These are phyloP conservation scores for Groenewaldozyma tartarivorans DNA, from an alignment of 805 yeast genomes.

Conservation along the genomic window DNA sequence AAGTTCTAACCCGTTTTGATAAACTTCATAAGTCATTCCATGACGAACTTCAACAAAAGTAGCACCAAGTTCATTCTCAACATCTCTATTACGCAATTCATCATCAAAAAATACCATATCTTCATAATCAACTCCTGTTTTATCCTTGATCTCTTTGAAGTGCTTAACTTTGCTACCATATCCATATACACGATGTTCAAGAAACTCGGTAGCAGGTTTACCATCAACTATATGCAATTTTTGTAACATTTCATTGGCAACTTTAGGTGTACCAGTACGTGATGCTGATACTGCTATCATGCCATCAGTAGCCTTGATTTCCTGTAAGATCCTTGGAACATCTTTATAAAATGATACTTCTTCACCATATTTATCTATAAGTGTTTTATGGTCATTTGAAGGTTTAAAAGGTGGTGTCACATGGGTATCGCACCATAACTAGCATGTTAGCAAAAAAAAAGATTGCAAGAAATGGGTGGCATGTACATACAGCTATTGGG, in stretches of 20 bases:
- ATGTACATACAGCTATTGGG: slow-evolving; percentile 11
- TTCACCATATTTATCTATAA: slow-evolving; percentile 48
- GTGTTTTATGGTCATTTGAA: slow-evolving; percentile 26
- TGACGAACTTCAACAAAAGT: slow-evolving; percentile 55
- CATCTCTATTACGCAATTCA: slow-evolving; percentile 70
- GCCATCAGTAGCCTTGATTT: slow-evolving; percentile 39
- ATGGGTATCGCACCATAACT: slow-evolving; percentile 74
- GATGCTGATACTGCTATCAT: slow-evolving; percentile 57
- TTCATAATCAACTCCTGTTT: slow-evolving; percentile 35
- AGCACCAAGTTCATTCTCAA: slow-evolving; percentile 53
- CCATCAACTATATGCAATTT: slow-evolving; percentile 40
- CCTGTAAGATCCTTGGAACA: slow-evolving; percentile 52
- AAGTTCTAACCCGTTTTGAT: slow-evolving; percentile 26
- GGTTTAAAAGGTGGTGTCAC: slow-evolving; percentile 44
- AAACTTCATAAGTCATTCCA: slow-evolving; percentile 51
- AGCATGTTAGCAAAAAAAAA: slow-evolving; percentile 2
- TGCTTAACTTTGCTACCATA: slow-evolving; percentile 45
- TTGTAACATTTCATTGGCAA: slow-evolving; percentile 57
- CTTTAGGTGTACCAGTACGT: slow-evolving; percentile 66
- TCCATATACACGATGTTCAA: slow-evolving; percentile 34
- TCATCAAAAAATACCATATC: slow-evolving; percentile 71
- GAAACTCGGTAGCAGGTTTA: slow-evolving; percentile 41
- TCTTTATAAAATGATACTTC: slow-evolving; percentile 54
- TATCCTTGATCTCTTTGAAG: slow-evolving; percentile 39
- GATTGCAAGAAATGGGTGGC: neutral